Conservation (phyloP, 2,329 filamentous ascomycete species). For the Fusarium sp. region DNA sequence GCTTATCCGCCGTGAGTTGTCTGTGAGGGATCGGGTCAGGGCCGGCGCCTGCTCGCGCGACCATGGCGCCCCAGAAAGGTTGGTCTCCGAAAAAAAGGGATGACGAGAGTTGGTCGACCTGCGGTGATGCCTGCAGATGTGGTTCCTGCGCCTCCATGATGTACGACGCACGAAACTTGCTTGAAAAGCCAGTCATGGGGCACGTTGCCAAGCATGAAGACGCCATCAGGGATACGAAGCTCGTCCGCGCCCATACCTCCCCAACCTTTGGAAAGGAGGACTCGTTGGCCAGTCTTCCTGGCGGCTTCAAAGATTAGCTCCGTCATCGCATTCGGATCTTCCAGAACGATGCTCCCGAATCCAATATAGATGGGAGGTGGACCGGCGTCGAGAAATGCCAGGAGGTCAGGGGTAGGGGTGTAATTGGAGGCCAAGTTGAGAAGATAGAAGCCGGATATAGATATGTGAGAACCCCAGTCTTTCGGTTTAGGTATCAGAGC, state of each 20-base stretch:
- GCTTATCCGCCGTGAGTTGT: conserved; percentile 72
- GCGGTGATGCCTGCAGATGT: conserved; percentile 87
- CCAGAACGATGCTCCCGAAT: conserved; percentile 85
- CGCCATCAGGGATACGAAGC: conserved; percentile 74
- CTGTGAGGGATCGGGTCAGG: conserved; percentile 77
- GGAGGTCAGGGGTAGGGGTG: conserved; percentile 73
- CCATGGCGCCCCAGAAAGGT: conserved; percentile 85
- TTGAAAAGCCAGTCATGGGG: conserved; percentile 93
- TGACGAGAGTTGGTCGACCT: conserved; percentile 83
- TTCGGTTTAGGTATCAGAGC: conserved; percentile 65
- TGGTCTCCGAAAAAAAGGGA: conserved; percentile 90
- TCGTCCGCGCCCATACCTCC: conserved; percentile 82
- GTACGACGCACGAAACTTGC: conserved; percentile 83
- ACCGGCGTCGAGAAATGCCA: conserved; percentile 74
- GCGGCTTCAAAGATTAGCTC: conserved; percentile 80
- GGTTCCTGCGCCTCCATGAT: conserved; percentile 89
- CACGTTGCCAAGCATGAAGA: conserved; percentile 86
- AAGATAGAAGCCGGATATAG: conserved; percentile 82
- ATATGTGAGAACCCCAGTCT: conserved; percentile 80
- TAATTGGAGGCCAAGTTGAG: conserved; percentile 75
- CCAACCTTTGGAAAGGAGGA: conserved; percentile 89
- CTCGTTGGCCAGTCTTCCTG: conserved; percentile 73
- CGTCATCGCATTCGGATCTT: conserved; percentile 79
- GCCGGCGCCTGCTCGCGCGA: conserved; percentile 77
- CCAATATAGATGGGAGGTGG: conserved; percentile 84